These are phyloP conservation scores for Debaryomycetaceae sp. DNA, from an alignment of 1,139 yeast species.

Conservation along the genomic window DNA sequence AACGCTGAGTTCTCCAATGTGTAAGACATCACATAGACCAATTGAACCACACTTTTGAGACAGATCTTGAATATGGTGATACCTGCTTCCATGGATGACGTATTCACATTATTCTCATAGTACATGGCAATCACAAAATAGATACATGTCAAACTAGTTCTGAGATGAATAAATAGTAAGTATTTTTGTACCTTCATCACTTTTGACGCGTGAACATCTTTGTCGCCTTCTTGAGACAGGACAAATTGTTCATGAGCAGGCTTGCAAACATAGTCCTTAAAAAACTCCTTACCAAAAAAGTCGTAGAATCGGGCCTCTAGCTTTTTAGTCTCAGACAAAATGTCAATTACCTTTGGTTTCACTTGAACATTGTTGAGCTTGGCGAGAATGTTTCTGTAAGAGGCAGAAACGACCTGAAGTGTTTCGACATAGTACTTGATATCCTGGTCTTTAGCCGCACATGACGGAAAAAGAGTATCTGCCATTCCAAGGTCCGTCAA, in stretches of 20 bases:
- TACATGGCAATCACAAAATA: slow-evolving; percentile 43
- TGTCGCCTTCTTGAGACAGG: slow-evolving; percentile 7
- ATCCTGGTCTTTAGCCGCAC: slow-evolving; percentile 33
- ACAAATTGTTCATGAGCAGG: slow-evolving; percentile 17
- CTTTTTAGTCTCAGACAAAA: slow-evolving; percentile 35
- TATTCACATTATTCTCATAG: slow-evolving; percentile 33
- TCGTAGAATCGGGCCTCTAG: slow-evolving; percentile 37
- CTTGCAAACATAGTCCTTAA: slow-evolving; percentile 37
- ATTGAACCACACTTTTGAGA: slow-evolving; percentile 41
- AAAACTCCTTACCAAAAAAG: slow-evolving; percentile 44
- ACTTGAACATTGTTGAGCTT: slow-evolving; percentile 27
- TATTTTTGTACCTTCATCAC: slow-evolving; percentile 35
- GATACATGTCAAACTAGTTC: slow-evolving; percentile 43
- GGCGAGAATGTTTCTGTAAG: slow-evolving; percentile 29
- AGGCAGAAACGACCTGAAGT: slow-evolving; percentile 18
- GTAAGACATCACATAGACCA: slow-evolving; percentile 44
- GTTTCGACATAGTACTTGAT: slow-evolving; percentile 14
- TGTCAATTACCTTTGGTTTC: slow-evolving; percentile 36
- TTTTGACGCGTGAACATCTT: not conserved
- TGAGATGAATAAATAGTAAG: slow-evolving; percentile 32
- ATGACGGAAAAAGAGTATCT: slow-evolving; percentile 16
- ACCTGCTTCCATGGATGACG: slow-evolving; percentile 38
- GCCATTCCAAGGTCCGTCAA: slow-evolving; percentile 23
- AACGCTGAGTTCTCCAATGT: slow-evolving; percentile 44
- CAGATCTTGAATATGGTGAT: slow-evolving; percentile 44